These are phyloP conservation scores for Pelargonium myrrhifolium DNA, from an alignment of 441 rosid genomes.

Conservation along the genomic window DNA sequence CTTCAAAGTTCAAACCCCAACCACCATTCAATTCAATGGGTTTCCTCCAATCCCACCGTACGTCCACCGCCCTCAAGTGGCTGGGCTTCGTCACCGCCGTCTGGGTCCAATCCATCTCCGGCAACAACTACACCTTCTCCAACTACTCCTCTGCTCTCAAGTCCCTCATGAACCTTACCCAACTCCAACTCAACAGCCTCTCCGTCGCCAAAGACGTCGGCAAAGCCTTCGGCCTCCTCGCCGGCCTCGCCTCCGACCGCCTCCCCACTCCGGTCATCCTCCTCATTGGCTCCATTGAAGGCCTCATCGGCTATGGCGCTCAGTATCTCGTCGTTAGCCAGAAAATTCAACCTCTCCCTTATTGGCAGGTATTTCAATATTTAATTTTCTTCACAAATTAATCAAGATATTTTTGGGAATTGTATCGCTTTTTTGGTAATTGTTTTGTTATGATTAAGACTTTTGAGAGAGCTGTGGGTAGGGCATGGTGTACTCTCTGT, in stretches of 20 bases:
- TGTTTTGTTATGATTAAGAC: not conserved
- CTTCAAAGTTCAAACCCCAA: constrained; percentile 9
- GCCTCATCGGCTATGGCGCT: constrained; percentile 62
- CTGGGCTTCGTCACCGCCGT: constrained; percentile 76
- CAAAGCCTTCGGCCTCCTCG: constrained; percentile 78
- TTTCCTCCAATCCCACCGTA: constrained; percentile 8
- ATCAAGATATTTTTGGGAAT: not conserved
- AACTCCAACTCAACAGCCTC: constrained; percentile 57
- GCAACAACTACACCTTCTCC: constrained; percentile 79
- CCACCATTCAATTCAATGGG: constrained; percentile 30
- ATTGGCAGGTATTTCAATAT: constrained; percentile 69
- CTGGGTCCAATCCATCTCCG: constrained; percentile 76
- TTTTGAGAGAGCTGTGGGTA: not conserved
- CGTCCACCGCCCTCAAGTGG: constrained; percentile 48
- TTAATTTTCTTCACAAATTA: too few species aligned
- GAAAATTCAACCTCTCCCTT: constrained; percentile 49
- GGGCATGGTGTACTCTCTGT: not conserved
- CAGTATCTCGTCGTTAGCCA: constrained; percentile 78
- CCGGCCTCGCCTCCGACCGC: constrained; percentile 77
- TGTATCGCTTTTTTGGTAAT: not conserved
- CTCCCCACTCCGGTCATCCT: constrained; percentile 50
- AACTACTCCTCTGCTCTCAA: constrained; percentile 70
- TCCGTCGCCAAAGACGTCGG: constrained; percentile 81
- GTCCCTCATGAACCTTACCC: constrained; percentile 67
- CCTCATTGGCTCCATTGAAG: constrained; percentile 67